Evolutionary conservation across 1,284 basidiomycete genomes (phyloP).

Genomic region (Ganoderma sp.): DNA sequence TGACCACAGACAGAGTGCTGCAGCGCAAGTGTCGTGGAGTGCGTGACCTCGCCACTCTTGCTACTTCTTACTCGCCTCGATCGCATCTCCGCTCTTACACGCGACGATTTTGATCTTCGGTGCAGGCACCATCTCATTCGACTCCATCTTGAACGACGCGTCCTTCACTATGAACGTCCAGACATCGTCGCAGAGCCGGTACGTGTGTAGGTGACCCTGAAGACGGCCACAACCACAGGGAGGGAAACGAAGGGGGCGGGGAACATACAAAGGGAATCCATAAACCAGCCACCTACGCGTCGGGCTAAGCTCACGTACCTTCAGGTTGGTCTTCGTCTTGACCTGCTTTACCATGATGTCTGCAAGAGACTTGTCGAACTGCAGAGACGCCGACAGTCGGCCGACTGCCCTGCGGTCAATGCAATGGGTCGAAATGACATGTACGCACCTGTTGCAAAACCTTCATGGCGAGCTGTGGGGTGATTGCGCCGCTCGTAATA

Average conservation of each 20-base stretch:
- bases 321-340: constrained; percentile 90
- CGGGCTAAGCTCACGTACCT: constrained; percentile 55
- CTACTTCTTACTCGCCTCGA: constrained; percentile 76
- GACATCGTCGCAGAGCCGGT: constrained; percentile 94
- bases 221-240: background rate
- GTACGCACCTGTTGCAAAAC: constrained; percentile 90
- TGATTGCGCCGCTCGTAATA: constrained; percentile 96
- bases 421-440: background rate
- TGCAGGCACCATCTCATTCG: constrained; percentile 78
- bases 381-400: constrained; percentile 12
- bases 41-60: background rate
- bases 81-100: constrained; percentile 89
- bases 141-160: constrained; percentile 93
- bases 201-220: constrained; percentile 89
- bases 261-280: background rate
- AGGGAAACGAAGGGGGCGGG: background rate
- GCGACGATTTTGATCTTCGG: constrained; percentile 93
- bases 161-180: constrained; percentile 97
- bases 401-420: background rate
- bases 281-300: constrained; percentile 21
- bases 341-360: constrained; percentile 91
- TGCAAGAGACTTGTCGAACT: constrained; percentile 96
- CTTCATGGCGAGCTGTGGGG: constrained; percentile 97
- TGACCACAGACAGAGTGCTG: background rate
- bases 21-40: background rate